A percentile compares a stretch with the other conserved stretches of the same genome.
Conservation (phyloP, 352 stramenopile genomes). For the Globisporangium ultimum region DNA sequence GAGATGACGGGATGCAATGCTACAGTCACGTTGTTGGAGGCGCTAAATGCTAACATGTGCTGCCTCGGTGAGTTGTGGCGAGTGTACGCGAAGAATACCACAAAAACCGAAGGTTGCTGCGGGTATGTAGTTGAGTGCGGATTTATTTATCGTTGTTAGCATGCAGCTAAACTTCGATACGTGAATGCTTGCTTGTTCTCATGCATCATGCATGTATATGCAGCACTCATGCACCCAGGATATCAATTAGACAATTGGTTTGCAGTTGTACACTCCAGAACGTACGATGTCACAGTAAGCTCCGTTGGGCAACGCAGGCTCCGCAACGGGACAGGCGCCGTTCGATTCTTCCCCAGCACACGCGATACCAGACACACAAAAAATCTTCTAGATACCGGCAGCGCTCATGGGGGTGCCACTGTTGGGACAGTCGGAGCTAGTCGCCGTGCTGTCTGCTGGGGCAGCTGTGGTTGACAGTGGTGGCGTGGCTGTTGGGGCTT, state of each 20-base stretch:
- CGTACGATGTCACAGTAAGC: slow-evolving; percentile 11
- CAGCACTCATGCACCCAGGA: not conserved
- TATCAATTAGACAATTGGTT: slow-evolving; percentile 8
- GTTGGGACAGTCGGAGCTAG: slow-evolving; percentile 5
- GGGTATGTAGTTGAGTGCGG: not conserved
- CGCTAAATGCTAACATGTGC: not conserved
- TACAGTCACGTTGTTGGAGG: not conserved
- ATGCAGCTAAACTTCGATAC: no score
- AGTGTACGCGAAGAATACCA: not conserved
- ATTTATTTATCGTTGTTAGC: not conserved
- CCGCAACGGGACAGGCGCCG: slow-evolving; percentile 3
- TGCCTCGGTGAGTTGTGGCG: not conserved
- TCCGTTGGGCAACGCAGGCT: slow-evolving; percentile 9
- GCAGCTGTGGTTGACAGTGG: not conserved
- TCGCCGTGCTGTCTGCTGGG: not conserved
- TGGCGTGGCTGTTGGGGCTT: no score
- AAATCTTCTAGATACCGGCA: slow-evolving; percentile 14
- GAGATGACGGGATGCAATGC: not conserved
- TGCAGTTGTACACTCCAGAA: slow-evolving; percentile 11
- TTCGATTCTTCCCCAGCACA: slow-evolving; percentile 7
- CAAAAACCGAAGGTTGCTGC: not conserved
- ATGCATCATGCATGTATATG: not conserved
- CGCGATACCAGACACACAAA: slow-evolving; percentile 18
- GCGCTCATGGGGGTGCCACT: slow-evolving; percentile 8
- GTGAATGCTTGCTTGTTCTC: no score